Conservation (phyloP, 257 asterid species). For the Coffea canephora region DNA sequence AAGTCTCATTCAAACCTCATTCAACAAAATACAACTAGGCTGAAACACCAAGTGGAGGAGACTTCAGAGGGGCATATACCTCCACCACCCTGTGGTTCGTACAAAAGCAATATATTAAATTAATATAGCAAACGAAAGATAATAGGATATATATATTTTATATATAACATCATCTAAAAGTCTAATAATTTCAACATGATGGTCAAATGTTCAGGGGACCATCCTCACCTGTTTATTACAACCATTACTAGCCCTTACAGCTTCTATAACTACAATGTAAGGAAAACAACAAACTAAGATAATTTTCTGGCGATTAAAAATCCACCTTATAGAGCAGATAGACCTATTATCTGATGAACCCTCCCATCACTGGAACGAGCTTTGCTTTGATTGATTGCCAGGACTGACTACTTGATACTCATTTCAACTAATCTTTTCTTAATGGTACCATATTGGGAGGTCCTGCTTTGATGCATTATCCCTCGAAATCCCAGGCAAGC, state of each 20-base stretch:
- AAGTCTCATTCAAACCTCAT: conserved; percentile 19
- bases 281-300: conserved; percentile 24
- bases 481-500: conserved; percentile 36
- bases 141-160: conserved; percentile 36
- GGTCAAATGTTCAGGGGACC: conserved; percentile 24
- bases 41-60: conserved; percentile 6
- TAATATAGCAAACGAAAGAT: conserved; percentile 13
- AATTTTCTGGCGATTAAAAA: conserved; percentile 21
- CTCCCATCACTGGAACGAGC: neutral
- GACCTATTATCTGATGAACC: neutral
- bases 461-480: conserved; percentile 48
- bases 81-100: conserved; percentile 16
- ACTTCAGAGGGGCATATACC: conserved; percentile 2
- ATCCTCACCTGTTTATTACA: conserved; percentile 36
- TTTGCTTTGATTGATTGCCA: conserved; percentile 9
- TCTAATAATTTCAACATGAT: conserved; percentile 34
- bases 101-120: conserved; percentile 7
- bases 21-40: conserved; percentile 45
- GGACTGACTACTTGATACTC: conserved; percentile 10
- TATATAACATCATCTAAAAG: conserved; percentile 26
- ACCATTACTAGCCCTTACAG: conserved; percentile 23
- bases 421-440: conserved; percentile 9
- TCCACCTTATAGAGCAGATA: conserved; percentile 21
- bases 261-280: conserved; percentile 24
- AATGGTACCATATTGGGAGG: conserved; percentile 52